These are phyloP conservation scores for Fusarium bulbicola DNA, from an alignment of 2,329 filamentous ascomycete genomes.

Conservation along the genomic window DNA sequence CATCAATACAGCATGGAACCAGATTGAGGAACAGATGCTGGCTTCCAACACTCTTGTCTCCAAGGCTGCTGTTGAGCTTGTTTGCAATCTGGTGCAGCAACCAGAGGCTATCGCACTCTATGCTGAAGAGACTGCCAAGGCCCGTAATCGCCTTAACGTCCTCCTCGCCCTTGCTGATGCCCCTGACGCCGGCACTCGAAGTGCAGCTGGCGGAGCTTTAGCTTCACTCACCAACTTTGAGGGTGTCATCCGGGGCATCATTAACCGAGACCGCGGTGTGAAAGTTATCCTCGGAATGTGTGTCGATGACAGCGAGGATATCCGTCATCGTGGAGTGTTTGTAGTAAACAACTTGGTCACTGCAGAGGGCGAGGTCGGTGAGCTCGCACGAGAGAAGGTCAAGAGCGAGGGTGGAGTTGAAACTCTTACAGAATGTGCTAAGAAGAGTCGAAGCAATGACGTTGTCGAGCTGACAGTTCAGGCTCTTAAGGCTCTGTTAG, in stretches of 20 bases:
- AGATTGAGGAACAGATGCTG: slow-evolving; percentile 85
- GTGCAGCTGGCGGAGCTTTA: slow-evolving; percentile 87
- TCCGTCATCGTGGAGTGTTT: slow-evolving; percentile 78
- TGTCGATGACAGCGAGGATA: slow-evolving; percentile 73
- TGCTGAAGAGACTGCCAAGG: slow-evolving; percentile 71
- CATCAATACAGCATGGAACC: slow-evolving; percentile 76
- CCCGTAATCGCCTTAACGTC: slow-evolving; percentile 80
- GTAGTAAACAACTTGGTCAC: slow-evolving; percentile 77
- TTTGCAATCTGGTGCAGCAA: slow-evolving; percentile 87
- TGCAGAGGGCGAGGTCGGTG: slow-evolving; percentile 72
- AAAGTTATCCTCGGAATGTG: slow-evolving; percentile 84
- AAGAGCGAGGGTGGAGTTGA: slow-evolving; percentile 72
- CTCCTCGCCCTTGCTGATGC: slow-evolving; percentile 88
- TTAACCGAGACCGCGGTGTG: slow-evolving; percentile 76
- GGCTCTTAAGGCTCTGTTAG: slow-evolving; percentile 74
- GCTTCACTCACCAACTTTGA: slow-evolving; percentile 86
- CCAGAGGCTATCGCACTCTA: slow-evolving; percentile 74
- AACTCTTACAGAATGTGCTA: slow-evolving; percentile 73
- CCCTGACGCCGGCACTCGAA: slow-evolving; percentile 80
- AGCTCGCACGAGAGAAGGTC: slow-evolving; percentile 67
- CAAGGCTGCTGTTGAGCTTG: slow-evolving; percentile 84
- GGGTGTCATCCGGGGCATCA: slow-evolving; percentile 73
- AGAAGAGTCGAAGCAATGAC: slow-evolving; percentile 72
- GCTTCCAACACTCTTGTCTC: slow-evolving; percentile 78
- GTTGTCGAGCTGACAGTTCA: slow-evolving; percentile 77